These are phyloP conservation scores for Cercospora brassicicola DNA, from an alignment of 2,329 filamentous ascomycete genomes.

Conservation along the genomic window DNA sequence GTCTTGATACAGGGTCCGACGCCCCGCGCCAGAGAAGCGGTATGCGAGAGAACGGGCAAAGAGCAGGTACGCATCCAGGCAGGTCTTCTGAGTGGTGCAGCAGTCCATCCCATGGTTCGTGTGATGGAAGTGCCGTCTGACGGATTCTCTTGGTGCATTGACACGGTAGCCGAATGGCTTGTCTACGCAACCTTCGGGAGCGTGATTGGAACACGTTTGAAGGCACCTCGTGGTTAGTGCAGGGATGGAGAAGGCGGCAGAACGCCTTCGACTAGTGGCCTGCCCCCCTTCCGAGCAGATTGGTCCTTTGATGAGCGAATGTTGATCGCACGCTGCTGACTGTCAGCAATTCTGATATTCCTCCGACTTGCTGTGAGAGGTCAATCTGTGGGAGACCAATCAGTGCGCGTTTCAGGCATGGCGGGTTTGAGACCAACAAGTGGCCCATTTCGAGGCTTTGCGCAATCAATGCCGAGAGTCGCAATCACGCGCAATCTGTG, in stretches of 20 bases:
- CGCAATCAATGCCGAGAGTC: background rate
- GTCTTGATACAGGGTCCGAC: background rate
- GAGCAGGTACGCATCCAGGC: background rate
- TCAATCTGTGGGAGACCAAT: background rate
- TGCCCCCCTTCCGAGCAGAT: background rate
- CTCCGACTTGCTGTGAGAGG: background rate
- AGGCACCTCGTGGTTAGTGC: slow-evolving; percentile 1
- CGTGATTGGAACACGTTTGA: background rate
- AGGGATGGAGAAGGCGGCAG: background rate
- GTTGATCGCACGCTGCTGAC: background rate
- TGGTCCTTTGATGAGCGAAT: background rate
- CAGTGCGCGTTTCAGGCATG: background rate
- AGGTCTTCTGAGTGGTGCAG: background rate
- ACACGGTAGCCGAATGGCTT: background rate
- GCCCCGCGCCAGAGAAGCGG: background rate
- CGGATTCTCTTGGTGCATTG: background rate
- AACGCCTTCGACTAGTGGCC: background rate
- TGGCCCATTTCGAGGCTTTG: background rate
- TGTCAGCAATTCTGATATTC: background rate
- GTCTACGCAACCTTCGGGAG: background rate
- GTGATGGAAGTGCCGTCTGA: background rate
- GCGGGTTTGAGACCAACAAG: background rate
- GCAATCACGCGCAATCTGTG: background rate
- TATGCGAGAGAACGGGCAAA: background rate
- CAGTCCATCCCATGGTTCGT: background rate